These are phyloP conservation scores for Talaromyces atroroseus DNA, from an alignment of 2,329 filamentous ascomycete species.

Conservation along the genomic window DNA sequence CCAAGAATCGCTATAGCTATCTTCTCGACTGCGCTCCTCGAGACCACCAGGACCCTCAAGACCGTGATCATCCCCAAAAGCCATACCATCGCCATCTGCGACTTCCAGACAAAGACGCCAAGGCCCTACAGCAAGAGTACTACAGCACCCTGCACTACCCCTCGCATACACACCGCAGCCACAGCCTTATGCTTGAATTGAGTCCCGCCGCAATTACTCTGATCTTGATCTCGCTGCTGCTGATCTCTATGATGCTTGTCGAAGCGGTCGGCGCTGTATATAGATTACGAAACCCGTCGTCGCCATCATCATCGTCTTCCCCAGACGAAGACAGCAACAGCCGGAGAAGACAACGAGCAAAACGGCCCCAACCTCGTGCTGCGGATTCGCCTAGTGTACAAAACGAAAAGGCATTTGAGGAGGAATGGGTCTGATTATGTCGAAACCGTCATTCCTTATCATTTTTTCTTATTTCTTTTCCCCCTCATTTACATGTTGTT, in stretches of 20 bases:
- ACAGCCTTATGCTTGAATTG: neutral
- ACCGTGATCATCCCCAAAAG: neutral
- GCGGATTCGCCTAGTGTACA: neutral
- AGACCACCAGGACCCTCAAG: neutral
- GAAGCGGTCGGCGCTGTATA: conserved; percentile 4
- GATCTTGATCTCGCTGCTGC: neutral
- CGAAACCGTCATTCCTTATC: neutral
- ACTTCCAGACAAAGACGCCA: neutral
- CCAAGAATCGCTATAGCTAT: conserved; percentile 8
- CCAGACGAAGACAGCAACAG: neutral
- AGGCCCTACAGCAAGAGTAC: neutral
- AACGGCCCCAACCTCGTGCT: neutral
- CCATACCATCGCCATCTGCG: neutral
- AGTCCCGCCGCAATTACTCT: neutral
- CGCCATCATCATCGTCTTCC: neutral
- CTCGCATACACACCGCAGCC: neutral
- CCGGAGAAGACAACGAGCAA: neutral
- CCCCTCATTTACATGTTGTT: neutral
- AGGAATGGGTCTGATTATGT: neutral
- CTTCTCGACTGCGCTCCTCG: conserved; percentile 8
- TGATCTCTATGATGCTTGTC: conserved; percentile 11
- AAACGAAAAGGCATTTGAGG: neutral
- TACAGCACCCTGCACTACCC: neutral
- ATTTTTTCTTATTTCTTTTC: neutral
- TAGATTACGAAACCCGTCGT: neutral